phyloP scores from a whole-genome alignment of 495 filamentous ascomycete species.

The Hypoxylon perforatum region DNA sequence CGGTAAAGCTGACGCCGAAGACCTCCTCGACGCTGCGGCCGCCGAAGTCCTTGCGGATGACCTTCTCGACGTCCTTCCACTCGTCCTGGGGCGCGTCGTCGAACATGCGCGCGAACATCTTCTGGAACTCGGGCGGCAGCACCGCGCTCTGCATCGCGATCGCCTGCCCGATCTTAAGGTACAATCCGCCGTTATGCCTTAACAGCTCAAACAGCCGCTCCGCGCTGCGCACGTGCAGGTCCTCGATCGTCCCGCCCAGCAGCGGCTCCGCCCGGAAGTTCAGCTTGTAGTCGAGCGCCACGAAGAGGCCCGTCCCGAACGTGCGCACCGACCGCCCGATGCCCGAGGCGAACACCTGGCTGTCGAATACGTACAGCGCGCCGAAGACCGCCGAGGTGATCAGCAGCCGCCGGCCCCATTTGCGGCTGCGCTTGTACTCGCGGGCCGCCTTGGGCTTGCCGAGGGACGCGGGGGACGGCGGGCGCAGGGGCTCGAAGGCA shows the following conservation, averaged over 20 bases:
- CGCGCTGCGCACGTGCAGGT: conserved; percentile 83
- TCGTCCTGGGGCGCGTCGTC: conserved; percentile 95
- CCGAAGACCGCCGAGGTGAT: conserved; percentile 70
- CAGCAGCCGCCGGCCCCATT: conserved; percentile 79
- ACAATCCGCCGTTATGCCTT: conserved; percentile 87
- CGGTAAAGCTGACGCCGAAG: conserved; percentile 83
- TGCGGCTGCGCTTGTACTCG: conserved; percentile 73
- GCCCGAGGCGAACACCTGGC: conserved; percentile 77
- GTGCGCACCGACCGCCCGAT: conserved; percentile 84
- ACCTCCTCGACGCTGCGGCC: conserved; percentile 83
- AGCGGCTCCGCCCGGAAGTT: conserved; percentile 88
- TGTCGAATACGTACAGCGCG: conserved; percentile 73
- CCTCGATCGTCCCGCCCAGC: conserved; percentile 71
- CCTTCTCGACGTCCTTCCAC: conserved; percentile 89
- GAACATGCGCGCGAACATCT: conserved; percentile 96
- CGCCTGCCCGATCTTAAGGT: conserved; percentile 97
- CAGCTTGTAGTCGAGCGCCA: conserved; percentile 93
- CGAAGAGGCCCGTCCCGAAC: conserved; percentile 79
- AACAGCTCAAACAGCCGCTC: conserved; percentile 82
- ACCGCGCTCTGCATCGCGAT: conserved; percentile 98
- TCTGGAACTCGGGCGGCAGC: conserved; percentile 91
- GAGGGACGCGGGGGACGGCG: conserved; percentile 83
- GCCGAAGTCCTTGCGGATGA: conserved; percentile 89
- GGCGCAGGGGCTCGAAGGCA: conserved; percentile 76
- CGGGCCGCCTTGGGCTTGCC: conserved; percentile 75